Evolutionary conservation across 2,329 filamentous ascomycete genomes (phyloP).

Genomic region (Alternaria angustiovoidea): DNA sequence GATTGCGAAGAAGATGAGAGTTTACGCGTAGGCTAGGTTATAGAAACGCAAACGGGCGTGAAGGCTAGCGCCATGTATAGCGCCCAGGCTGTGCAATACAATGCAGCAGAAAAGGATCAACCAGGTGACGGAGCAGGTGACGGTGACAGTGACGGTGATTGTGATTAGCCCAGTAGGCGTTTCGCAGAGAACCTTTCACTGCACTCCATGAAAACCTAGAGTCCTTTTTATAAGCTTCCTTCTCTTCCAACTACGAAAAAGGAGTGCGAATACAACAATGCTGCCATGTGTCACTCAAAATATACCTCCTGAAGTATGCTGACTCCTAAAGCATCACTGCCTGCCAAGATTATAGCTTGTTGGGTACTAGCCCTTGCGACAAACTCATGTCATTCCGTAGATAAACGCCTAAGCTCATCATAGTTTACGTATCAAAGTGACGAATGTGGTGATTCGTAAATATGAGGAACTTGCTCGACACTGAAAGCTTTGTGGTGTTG

Average conservation of each 20-base stretch:
- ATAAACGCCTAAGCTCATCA: not conserved
- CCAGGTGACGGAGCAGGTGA: not conserved
- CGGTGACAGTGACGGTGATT: not conserved
- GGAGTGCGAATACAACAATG: not conserved
- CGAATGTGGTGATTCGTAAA: not conserved
- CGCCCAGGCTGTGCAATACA: not conserved
- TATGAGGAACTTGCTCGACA: not conserved
- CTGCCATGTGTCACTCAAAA: not conserved
- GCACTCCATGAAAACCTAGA: not conserved
- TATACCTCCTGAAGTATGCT: not conserved
- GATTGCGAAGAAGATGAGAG: not conserved
- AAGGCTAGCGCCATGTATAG: not conserved
- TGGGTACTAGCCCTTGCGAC: not conserved
- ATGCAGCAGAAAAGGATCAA: not conserved
- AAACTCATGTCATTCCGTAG: not conserved
- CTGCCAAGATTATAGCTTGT: not conserved
- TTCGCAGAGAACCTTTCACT: not conserved
- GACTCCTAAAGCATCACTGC: not conserved
- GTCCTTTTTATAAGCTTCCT: not conserved
- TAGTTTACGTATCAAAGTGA: not conserved
- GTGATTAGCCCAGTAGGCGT: not conserved
- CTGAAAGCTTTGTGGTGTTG: not conserved
- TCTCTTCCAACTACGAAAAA: not conserved
- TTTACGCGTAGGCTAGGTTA: not conserved
- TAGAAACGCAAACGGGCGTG: not conserved